Percentiles rank a stretch among this genome's conserved stretches.
These are phyloP conservation scores for Geotrichum carabidarum DNA, from an alignment of 1,139 yeast species.

Conservation along the genomic window DNA sequence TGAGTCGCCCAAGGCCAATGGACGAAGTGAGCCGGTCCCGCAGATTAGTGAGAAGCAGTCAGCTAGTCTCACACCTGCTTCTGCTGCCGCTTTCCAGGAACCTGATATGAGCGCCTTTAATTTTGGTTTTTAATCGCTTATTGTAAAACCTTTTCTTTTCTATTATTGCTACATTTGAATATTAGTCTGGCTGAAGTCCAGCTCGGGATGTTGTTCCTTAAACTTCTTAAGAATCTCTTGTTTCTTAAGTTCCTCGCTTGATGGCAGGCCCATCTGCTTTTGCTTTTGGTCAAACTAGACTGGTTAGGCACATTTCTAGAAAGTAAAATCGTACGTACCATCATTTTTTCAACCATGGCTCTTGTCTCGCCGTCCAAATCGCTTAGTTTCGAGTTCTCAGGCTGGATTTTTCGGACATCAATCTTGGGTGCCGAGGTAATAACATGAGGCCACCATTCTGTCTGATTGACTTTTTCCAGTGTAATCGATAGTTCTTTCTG, in stretches of 20 bases:
- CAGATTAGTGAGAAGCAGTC: background rate
- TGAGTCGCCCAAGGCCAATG: background rate
- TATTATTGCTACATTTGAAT: slow-evolving; percentile 16
- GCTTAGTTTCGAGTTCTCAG: slow-evolving; percentile 40
- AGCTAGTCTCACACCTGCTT: slow-evolving; percentile 39
- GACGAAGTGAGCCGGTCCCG: background rate
- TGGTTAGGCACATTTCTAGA: background rate
- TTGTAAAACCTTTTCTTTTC: background rate
- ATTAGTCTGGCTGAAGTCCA: slow-evolving; percentile 37
- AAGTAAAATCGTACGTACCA: slow-evolving; percentile 28
- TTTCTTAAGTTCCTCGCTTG: slow-evolving; percentile 39
- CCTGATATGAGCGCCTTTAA: slow-evolving; percentile 77
- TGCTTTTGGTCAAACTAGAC: slow-evolving; percentile 40
- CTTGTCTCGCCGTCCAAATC: slow-evolving; percentile 44
- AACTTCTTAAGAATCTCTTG: slow-evolving; percentile 38
- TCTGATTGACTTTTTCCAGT: slow-evolving; percentile 39
- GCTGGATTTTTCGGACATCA: slow-evolving; percentile 41
- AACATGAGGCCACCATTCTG: slow-evolving; percentile 48
- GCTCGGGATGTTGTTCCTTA: slow-evolving; percentile 43
- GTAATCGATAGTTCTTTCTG: slow-evolving; percentile 37
- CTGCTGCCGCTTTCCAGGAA: slow-evolving; percentile 58
- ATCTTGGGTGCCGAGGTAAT: slow-evolving; percentile 42
- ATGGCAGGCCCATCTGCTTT: slow-evolving; percentile 38
- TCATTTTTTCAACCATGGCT: slow-evolving; percentile 46
- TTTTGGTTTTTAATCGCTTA: slow-evolving; percentile 44